phyloP scores from a whole-genome alignment of 2,329 filamentous ascomycete species.

The Fusarium citri region DNA sequence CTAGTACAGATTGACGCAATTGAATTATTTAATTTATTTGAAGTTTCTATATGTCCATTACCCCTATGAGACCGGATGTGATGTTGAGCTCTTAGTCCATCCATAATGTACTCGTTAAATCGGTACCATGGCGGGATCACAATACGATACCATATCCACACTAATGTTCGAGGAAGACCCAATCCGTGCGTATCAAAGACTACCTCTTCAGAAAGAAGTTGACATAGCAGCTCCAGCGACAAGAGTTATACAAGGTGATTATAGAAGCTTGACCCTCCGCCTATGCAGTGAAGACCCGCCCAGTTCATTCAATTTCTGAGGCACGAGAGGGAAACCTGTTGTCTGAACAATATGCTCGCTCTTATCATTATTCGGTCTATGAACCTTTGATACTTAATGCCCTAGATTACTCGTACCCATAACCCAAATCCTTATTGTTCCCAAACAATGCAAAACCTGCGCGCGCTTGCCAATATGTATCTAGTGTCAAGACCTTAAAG shows the following conservation, averaged over 20 bases:
- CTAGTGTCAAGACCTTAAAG: neutral
- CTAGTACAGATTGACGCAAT: too few species aligned
- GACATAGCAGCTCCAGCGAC: neutral
- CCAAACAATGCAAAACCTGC: neutral
- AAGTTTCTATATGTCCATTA: neutral
- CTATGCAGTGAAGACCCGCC: too few species aligned
- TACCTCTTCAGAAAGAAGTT: too few species aligned
- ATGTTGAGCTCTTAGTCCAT: accelerated
- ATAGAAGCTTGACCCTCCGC: neutral
- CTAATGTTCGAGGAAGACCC: too few species aligned
- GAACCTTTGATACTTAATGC: neutral
- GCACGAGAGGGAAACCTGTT: neutral
- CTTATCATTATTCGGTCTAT: constrained; percentile 15
- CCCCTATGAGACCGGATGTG: neutral
- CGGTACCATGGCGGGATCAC: neutral
- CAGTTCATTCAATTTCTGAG: accelerated
- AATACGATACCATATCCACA: accelerated
- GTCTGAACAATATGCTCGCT: neutral
- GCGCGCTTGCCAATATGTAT: neutral
- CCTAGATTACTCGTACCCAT: neutral
- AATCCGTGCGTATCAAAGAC: too few species aligned
- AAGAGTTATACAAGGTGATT: neutral
- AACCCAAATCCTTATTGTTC: neutral
- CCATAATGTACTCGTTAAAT: neutral
- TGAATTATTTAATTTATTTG: neutral